Conservation (phyloP, 2,329 filamentous ascomycete genomes). For the Cyanodermella asteris region DNA sequence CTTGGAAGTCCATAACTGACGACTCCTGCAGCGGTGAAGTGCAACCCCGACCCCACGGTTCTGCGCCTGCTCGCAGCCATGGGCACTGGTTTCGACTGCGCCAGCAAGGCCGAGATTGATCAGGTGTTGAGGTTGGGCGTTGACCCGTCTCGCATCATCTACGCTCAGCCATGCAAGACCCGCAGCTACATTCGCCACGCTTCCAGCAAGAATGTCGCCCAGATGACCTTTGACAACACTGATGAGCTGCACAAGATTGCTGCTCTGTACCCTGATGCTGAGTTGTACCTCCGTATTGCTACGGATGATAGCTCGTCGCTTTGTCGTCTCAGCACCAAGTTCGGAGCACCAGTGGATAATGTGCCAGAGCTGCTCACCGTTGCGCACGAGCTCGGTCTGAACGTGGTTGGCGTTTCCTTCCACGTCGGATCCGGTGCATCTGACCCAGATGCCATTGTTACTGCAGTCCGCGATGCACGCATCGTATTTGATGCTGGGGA, state of each 20-base stretch:
- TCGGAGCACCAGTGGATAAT: conserved; percentile 72
- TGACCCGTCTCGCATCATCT: conserved; percentile 82
- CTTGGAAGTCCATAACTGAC: not conserved
- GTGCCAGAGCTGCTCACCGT: conserved; percentile 56
- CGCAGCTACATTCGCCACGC: conserved; percentile 93
- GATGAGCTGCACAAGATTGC: conserved; percentile 98
- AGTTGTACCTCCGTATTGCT: conserved; percentile 82
- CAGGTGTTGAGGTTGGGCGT: conserved; percentile 66
- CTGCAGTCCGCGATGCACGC: conserved; percentile 76
- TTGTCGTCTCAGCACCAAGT: conserved; percentile 92
- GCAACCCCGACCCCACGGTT: conserved; percentile 83
- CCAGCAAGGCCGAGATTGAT: conserved; percentile 93
- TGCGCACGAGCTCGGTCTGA: conserved; percentile 63
- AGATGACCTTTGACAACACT: conserved; percentile 98
- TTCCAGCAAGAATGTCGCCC: conserved; percentile 61
- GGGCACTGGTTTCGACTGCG: conserved; percentile 92
- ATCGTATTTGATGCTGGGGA: conserved; percentile 70
- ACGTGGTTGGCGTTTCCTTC: conserved; percentile 90
- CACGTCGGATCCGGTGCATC: conserved; percentile 93
- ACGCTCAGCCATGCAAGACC: conserved; percentile 98
- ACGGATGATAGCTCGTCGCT: conserved; percentile 90
- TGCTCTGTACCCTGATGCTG: conserved; percentile 67
- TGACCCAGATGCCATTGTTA: conserved; percentile 75
- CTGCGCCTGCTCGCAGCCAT: conserved; percentile 70
- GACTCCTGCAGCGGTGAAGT: conserved; percentile 60